Evolutionary conservation across 495 filamentous ascomycete genomes (phyloP).

Genomic region (Neurospora discreta): DNA sequence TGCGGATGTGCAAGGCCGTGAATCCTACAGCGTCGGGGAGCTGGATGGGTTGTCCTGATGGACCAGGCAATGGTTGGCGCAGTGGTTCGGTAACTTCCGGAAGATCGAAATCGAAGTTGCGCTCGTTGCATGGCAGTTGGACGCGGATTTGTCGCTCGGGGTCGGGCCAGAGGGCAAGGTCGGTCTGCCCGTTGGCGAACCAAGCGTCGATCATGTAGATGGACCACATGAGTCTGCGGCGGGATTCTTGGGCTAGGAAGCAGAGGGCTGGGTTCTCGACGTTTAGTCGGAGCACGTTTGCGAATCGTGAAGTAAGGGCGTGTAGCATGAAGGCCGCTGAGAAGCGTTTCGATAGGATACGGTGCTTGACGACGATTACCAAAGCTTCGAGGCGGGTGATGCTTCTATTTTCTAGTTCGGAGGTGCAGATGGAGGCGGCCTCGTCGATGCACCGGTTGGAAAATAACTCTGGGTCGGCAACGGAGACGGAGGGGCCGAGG

Average conservation of each 20-base stretch:
- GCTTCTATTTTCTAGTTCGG: conserved; percentile 34
- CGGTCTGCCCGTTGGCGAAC: conserved; percentile 32
- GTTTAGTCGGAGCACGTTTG: conserved; percentile 36
- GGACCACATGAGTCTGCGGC: conserved; percentile 42
- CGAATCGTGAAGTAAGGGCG: conserved; percentile 35
- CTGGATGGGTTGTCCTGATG: conserved; percentile 10
- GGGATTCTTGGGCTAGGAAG: conserved; percentile 38
- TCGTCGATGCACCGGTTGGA: conserved; percentile 37
- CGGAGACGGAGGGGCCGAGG: conserved; percentile 26
- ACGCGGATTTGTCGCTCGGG: conserved; percentile 32
- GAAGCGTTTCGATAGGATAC: conserved; percentile 34
- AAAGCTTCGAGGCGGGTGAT: conserved; percentile 38
- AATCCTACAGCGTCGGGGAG: conserved; percentile 38
- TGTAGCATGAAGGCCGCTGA: conserved; percentile 38
- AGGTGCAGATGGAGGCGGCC: conserved; percentile 29
- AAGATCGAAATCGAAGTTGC: conserved; percentile 41
- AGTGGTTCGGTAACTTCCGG: conserved; percentile 36
- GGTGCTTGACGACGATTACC: conserved; percentile 37
- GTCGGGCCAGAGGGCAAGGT: conserved; percentile 35
- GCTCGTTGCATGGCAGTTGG: conserved; percentile 40
- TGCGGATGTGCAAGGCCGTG: conserved; percentile 35
- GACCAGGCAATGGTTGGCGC: conserved; percentile 20
- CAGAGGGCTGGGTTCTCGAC: conserved; percentile 36
- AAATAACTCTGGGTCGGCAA: conserved; percentile 16
- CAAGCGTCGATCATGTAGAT: conserved; percentile 38